Evolutionary conservation across 2,329 filamentous ascomycete genomes (phyloP), one percentile per base, ranked within the genome.

Genomic region (Venturiaceae sp.): DNA sequence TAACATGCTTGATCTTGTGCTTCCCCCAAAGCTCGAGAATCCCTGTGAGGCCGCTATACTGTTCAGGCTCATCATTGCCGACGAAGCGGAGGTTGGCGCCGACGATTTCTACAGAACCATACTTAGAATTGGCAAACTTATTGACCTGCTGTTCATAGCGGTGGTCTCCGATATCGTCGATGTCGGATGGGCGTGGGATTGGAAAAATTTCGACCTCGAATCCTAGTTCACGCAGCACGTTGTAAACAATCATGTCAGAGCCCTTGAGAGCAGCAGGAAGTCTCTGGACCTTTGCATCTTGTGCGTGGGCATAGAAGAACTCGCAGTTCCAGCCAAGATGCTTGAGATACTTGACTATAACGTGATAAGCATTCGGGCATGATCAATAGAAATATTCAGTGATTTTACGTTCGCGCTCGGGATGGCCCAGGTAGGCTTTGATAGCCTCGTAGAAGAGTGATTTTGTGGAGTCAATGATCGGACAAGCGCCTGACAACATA

Each of bases 221-320:
- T 0, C 69, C 69, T 0, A 77, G 63, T 0, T 67, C 63, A 11
- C 61, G 58, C 53, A 78, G 70, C 0, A 68, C 62, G 0, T 66
- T 63, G 60, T 74, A 80, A 0, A 78, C 59, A 0, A 72, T 66
- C 60, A 77, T 71, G 60, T 81, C 78, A 0, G 72, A 62, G 0
- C 78, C 77, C 62, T 80, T 81, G 5, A 81, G 66, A 0, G 66
- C 64, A 3, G 64, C 65, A 0, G 74, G 74, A 1, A 77, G 64
- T 3, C 62, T 41, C 0, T 53, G 66, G 64, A 4, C 56, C 0
- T 52, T 21, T 1, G 67, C 70, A 0, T 69, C 67, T 55, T 81
- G 76, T 0, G 77, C 69, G 61, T 82, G 82, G 0, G 71, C 68
- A 57, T 82, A 50, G 23, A 26, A 50, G 44, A 11, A 77, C 3